Base-by-base conservation (phyloP, 352 stramenopile species). In the Globisporangium orthogonon region DNA sequence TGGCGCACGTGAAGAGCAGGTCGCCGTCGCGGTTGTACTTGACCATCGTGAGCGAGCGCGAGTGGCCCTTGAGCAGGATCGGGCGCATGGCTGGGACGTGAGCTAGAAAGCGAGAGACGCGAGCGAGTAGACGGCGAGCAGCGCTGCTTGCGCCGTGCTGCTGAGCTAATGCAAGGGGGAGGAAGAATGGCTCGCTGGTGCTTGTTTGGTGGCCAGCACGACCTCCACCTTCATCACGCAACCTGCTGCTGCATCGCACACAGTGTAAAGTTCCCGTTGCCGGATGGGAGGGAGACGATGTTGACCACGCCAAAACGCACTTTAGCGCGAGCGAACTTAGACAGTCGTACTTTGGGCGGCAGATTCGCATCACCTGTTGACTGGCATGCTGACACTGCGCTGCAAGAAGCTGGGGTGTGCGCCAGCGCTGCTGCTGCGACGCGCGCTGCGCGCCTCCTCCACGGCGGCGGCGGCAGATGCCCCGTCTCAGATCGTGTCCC, bases 1-100 rank as follows among this genome's bases (percentile, higher is more conserved):
- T 98, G 48, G 94, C 91, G 53, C 83, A 95, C 45, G 96, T 97
- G 76, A 99, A 98, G 18, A 99, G 78, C 17, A 99, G 78, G 73
- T 99, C 97, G 41, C 97, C 97, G 67, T 99, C 97, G 54, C 90
- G 89, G 77, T 99, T 99, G 87, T 98, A 99, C 70, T 99, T 98
- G 62, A 99, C 88, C 80, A 92, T 89, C 11, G 97, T 99, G 66
- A 99, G 97, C 57, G 97, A 97, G 69, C 97, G 93, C 66, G 97
- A 97, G 85, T 99, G 97, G 70, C 97, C 97, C 80, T 99, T 99
- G 52, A 99, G 84, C 61, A 99, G 70, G 71, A 99, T 99, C 54
- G 97, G 97, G 74, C 94, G 94, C 94, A 96, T 96, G 48, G 6
- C 18, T 14, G 10, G 31, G 23, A 23, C 23, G 23, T 23, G 23